Evolutionary conservation across 352 stramenopile species (phyloP), one percentile per base, ranked within the genome.

Genomic region (Globisporangium lucens): DNA sequence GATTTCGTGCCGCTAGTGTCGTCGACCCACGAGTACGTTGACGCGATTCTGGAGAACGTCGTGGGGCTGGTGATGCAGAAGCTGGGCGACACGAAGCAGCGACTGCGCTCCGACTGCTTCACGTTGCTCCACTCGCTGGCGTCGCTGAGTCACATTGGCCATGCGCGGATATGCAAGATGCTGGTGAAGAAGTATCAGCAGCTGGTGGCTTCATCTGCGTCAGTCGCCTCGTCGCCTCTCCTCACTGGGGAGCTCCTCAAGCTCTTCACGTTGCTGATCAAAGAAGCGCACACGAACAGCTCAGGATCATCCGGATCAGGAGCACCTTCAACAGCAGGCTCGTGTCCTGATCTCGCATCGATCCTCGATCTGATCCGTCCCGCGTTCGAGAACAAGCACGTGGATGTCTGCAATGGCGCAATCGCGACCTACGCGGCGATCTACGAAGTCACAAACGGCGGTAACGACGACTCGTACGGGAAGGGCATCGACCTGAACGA

Each of bases 341-440:
- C 10, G 0, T 62, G 75, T 3, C 75, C 79, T 13, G 76, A 88
- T 36, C 43, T 89, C 20, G 29, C 56, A 1, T 46, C 78, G 20
- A 81, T 94, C 24, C 58, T 92, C 17, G 35, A 61, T 3, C 65
- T 91, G 13, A 78, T 93, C 20, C 66, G 74, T 0, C 75, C 77
- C 0, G 82, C 82, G 2, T 76, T 94, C 27, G 87, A 92, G 35
- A 93, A 92, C 76, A 94, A 94, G 41, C 87, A 94, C 61, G 85
- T 94, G 4, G 87, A 94, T 29, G 80, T 94, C 1, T 82, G 85
- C 1, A 94, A 87, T 36, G 85, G 75, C 0, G 87, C 87, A 0
- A 88, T 92, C 17, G 71, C 78, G 0, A 84, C 80, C 7, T 94
- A 93, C 60, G 73, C 75, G 0, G 79, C 76, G 1, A 87, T 94